Evolutionary conservation across 495 filamentous ascomycete genomes (phyloP).

Genomic region (Penicillium daleae): DNA sequence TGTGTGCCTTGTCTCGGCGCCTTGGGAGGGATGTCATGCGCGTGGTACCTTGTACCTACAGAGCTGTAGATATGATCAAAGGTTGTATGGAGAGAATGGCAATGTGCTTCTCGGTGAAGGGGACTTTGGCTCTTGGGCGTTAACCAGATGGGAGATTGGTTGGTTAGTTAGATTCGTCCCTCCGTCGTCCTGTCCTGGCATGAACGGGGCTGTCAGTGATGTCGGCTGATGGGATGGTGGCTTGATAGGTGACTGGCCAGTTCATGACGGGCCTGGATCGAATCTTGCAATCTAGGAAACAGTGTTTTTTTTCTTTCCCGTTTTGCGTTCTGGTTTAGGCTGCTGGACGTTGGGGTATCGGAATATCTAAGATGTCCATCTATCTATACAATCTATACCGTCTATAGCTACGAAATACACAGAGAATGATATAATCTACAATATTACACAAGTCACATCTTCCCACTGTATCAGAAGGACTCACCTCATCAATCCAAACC

Average conservation of each 20-base stretch:
- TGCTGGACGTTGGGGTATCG: not conserved
- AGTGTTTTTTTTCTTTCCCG: too few species aligned
- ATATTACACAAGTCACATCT: not conserved
- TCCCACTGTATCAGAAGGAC: not conserved
- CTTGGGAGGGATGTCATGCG: not conserved
- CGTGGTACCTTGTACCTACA: not conserved
- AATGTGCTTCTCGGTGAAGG: not conserved
- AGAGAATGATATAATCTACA: not conserved
- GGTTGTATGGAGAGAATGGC: not conserved
- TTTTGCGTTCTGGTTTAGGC: not conserved
- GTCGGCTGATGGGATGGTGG: not conserved
- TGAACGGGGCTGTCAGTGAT: constrained; percentile 2
- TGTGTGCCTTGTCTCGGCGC: too few species aligned
- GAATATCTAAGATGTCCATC: not conserved
- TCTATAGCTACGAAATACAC: not conserved
- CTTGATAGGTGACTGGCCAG: not conserved
- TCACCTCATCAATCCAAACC: too few species aligned
- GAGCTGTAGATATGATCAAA: not conserved
- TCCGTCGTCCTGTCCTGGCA: not conserved
- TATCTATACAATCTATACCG: not conserved
- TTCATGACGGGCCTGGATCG: not conserved
- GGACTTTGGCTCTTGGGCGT: not conserved
- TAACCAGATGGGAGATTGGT: not conserved
- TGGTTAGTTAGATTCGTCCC: not conserved
- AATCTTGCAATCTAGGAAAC: not conserved